Evolutionary conservation across 225 moss, liverwort and hornwort species (phyloP), one percentile per base, ranked within the genome.

Genomic region (Pleurozium schreberi): DNA sequence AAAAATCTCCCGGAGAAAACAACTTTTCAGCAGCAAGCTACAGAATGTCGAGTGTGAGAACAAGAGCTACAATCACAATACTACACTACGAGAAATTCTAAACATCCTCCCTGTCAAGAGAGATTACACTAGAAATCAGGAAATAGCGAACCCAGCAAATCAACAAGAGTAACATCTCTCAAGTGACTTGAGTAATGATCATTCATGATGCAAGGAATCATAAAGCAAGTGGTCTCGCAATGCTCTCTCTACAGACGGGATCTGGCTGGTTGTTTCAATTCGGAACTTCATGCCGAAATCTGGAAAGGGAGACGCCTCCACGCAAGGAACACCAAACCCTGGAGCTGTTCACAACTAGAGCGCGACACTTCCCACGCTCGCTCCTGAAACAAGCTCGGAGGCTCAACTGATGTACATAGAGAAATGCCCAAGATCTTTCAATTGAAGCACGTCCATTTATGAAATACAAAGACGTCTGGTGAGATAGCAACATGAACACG

Each of bases 381-480:
- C 69, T 81, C 89, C 57, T 70, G 33, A 25, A 76, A 63, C 84
- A 50, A 73, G 85, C 38, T 82, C 18, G 33, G 31, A 87, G 42
- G 75, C 26, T 58, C 81, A 64, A 61, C 63, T 87, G 55, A 83
- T 53, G 53, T 52, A 90, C 79, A 87, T 14, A 78, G 82, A 45
- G 13, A 87, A 68, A 73, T 73, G 87, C 26, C 45, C 42, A 83
- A 79, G 64, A 83, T 75, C n/a, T 88, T 88, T 89, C 77, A 74
- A 85, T 87, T 92, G 79, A 86, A 73, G 49, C 82, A 82, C 82
- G 87, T 82, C 86, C 66, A 90, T 85, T 76, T 77, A 63, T 89
- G 75, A 74, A 88, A 91, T 89, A 91, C 91, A 90, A 89, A 89
- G 91, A 93, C 91, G 71, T 91, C 92, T 86, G 58, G 9, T 60